Evolutionary conservation across 257 asterid genomes (phyloP), one percentile per base, ranked within the genome.

Genomic region (Mitragyna speciosa): DNA sequence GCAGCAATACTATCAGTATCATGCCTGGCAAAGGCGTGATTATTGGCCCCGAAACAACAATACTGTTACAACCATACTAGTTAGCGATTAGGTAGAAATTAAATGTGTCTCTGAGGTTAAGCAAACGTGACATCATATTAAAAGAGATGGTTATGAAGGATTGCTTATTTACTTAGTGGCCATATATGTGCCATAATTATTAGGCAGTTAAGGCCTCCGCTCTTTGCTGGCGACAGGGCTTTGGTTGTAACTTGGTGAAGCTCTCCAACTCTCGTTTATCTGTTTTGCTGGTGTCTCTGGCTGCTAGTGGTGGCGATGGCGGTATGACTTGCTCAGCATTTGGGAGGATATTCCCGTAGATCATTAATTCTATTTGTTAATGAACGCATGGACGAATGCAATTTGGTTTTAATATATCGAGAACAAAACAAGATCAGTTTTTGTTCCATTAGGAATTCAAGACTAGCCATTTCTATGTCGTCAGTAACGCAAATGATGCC

Each of bases 101-200:
- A 17, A 19, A 26, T 30, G n/a, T 66, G 71, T 66, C n/a, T 47
- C 41, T 66, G 59, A 3, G 76, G 76, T 22, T 70, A 41, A 43
- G 30, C 54, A 12, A 45, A 45, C 75, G 52, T 72, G 56, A 47
- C 3, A 1, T 12, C 24, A 12, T 10, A 31, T 26, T 5, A 66
- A 16, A 66, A 66, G 20, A 14, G 71, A 16, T 33, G 14, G 66
- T 0, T 24, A 59, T 1, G 30, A 20, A 58, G 28, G 6, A 22
- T 58, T 22, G 28, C 64, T 59, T 4, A 59, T 59, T 59, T 7
- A 12, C 4, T 24, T 24, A 30, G 2, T 22, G 66, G 66, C 52
- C 75, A 24, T 39, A 39, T 39, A 36, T 36, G 41, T 36, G 70
- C 58, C 70, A 14, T 22, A 75, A 58, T 75, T 75, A 75, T 75